Percentiles rank a stretch among this genome's conserved stretches.
Evolutionary conservation across 805 yeast genomes (phyloP).

Genomic region (Candida xiaguanensis): DNA sequence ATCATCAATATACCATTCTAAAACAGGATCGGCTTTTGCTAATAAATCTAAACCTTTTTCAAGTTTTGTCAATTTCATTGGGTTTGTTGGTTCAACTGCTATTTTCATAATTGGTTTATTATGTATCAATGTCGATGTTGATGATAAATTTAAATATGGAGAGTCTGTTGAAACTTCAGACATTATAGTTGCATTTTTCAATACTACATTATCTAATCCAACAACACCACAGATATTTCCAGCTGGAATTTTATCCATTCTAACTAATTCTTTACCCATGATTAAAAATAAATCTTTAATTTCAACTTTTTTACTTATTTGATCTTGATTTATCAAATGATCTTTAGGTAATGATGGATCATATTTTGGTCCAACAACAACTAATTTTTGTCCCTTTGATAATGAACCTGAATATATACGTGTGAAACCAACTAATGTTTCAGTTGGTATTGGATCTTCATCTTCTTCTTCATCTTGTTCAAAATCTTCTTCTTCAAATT

Average conservation of each 20-base stretch:
- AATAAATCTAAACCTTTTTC: slow-evolving; percentile 76
- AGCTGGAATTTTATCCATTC: slow-evolving; percentile 79
- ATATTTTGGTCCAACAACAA: slow-evolving; percentile 83
- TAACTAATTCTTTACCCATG: slow-evolving; percentile 89
- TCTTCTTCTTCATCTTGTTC: slow-evolving; percentile 41
- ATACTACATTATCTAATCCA: slow-evolving; percentile 76
- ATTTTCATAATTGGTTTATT: slow-evolving; percentile 93
- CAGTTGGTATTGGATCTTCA: slow-evolving; percentile 45
- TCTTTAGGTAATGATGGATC: slow-evolving; percentile 50
- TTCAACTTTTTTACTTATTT: slow-evolving; percentile 53
- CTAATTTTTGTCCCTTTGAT: slow-evolving; percentile 66
- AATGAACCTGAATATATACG: slow-evolving; percentile 86
- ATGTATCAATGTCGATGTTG: slow-evolving; percentile 44
- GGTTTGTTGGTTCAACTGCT: slow-evolving; percentile 92
- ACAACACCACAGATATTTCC: slow-evolving; percentile 95
- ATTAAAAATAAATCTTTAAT: slow-evolving; percentile 71
- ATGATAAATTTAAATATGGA: slow-evolving; percentile 65
- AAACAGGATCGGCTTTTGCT: slow-evolving; percentile 92
- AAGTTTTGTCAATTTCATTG: slow-evolving; percentile 69
- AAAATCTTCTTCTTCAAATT: slow-evolving; percentile 45
- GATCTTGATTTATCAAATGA: slow-evolving; percentile 40
- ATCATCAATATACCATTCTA: slow-evolving; percentile 72
- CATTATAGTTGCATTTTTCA: slow-evolving; percentile 83
- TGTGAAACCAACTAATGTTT: slow-evolving; percentile 81
- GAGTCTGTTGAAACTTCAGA: slow-evolving; percentile 45